Conservation (phyloP, 2,329 filamentous ascomycete genomes). For the Paecilomyces variotii region DNA sequence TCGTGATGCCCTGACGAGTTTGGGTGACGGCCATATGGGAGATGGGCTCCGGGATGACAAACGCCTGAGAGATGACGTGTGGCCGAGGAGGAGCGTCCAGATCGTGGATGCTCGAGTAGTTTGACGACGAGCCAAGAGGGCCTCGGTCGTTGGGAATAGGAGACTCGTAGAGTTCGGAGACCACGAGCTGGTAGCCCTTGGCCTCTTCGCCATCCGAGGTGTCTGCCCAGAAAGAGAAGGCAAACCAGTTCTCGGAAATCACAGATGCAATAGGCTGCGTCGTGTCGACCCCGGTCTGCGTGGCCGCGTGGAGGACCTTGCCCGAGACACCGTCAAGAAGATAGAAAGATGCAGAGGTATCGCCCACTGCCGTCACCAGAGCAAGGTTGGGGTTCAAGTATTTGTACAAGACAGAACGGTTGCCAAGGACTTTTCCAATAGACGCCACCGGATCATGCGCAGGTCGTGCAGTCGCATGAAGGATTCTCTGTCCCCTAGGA, state of each 20-base stretch:
- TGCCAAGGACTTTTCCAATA: slow-evolving; percentile 85
- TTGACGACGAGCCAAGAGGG: slow-evolving; percentile 58
- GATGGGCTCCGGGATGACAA: slow-evolving; percentile 71
- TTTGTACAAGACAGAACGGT: slow-evolving; percentile 93
- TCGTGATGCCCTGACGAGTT: slow-evolving; percentile 86
- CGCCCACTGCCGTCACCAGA: slow-evolving; percentile 62
- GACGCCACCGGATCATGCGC: slow-evolving; percentile 82
- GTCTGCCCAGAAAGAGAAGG: slow-evolving; percentile 67
- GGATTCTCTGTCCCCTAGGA: slow-evolving; percentile 57
- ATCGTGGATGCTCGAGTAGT: slow-evolving; percentile 70
- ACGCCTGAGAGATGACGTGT: slow-evolving; percentile 70
- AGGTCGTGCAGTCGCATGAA: slow-evolving; percentile 59
- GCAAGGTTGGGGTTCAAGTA: slow-evolving; percentile 85
- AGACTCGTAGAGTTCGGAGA: slow-evolving; percentile 88
- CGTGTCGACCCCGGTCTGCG: slow-evolving; percentile 65
- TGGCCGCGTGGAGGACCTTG: slow-evolving; percentile 62
- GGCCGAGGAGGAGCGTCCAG: slow-evolving; percentile 56
- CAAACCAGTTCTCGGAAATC: slow-evolving; percentile 91
- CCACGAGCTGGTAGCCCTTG: slow-evolving; percentile 76
- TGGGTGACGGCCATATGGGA: slow-evolving; percentile 73
- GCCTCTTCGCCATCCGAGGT: slow-evolving; percentile 43
- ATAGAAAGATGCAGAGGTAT: slow-evolving; percentile 61
- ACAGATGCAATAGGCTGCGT: slow-evolving; percentile 65
- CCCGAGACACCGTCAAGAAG: slow-evolving; percentile 83
- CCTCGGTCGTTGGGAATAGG: slow-evolving; percentile 76